phyloP scores from a whole-genome alignment of 805 yeast species.

The Grigorovia jiainica region DNA sequence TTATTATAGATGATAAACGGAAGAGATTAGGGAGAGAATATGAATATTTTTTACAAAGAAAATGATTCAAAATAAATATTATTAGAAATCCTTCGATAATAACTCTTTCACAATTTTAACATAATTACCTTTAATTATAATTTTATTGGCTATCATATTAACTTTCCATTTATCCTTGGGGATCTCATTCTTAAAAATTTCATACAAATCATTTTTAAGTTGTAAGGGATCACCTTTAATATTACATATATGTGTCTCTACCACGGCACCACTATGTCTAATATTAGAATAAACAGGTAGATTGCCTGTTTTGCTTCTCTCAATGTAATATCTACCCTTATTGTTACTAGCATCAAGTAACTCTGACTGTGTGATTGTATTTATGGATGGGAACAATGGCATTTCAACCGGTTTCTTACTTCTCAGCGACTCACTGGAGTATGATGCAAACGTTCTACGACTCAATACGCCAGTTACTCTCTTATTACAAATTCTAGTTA shows the following conservation, averaged over 20 bases:
- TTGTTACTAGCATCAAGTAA: slow-evolving; percentile 19
- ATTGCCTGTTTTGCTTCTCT: slow-evolving; percentile 52
- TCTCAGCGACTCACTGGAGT: too few species aligned
- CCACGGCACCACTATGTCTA: slow-evolving; percentile 45
- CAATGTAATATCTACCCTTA: slow-evolving; percentile 26
- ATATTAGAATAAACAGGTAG: slow-evolving; percentile 73
- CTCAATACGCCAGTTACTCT: too few species aligned
- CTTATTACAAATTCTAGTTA: too few species aligned
- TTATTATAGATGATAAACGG: too few species aligned
- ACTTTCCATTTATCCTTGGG: slow-evolving; percentile 39
- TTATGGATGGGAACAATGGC: slow-evolving; percentile 23
- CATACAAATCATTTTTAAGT: slow-evolving; percentile 57
- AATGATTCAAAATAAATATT: too few species aligned
- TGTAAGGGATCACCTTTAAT: slow-evolving; percentile 59
- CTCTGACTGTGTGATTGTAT: slow-evolving; percentile 25
- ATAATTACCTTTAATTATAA: slow-evolving; percentile 44
- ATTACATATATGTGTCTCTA: slow-evolving; percentile 65
- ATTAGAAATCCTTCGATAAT: slow-evolving; percentile 5
- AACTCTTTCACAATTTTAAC: slow-evolving; percentile 28
- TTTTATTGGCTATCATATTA: slow-evolving; percentile 40
- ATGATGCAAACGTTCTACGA: too few species aligned
- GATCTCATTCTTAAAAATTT: slow-evolving; percentile 36
- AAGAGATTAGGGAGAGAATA: too few species aligned
- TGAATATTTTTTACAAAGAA: too few species aligned
- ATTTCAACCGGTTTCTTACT: too few species aligned